Base-by-base conservation (phyloP, 1,284 basidiomycete genomes). In the Meripilus lineatus region DNA sequence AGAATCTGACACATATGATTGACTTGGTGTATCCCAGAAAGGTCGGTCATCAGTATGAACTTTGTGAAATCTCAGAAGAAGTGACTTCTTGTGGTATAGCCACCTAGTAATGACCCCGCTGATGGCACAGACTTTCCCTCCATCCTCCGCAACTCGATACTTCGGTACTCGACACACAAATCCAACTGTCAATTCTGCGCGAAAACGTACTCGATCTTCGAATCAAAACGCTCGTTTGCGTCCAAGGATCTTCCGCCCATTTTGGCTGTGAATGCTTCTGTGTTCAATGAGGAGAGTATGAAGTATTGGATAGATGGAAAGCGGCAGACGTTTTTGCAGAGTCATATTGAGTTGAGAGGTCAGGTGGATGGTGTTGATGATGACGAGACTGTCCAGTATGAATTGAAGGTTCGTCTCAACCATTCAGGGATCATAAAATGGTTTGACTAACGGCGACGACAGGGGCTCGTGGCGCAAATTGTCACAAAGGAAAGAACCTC, bases 381-480 rank as follows among this genome's bases (percentile, higher is more conserved):
- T 51, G 62, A 67, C 2, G 70, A 77, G 24, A 67, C 66, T 10
- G 77, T 75, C 5, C 65, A 72, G 4, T 95, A 94, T 61, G 78
- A 84, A 50, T 67, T 95, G 25, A 72, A 82, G 58, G 89, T 89
- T 53, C 50, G 82, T 67, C 8, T 17, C 25, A 15, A 11, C 18
- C 5, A 5, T 14, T 35, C 22, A 40, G 8, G 10, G 38, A 14
- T 28, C 43, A 36, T 15, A 44, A 32, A 47, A 14, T 32, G 21
- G 20, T 47, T 38, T 34, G 11, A 42, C 25, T 34, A 22, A 23
- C 38, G 22, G 44, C 38, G n/a, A n/a, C n/a, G n/a, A 5, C 51
- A 89, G 86, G 77, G 86, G 4, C 71, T 98, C 53, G 79, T 98
- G 3, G 83, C 88, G 14, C 89, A 96, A 62, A 80, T 98, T 5